Evolutionary conservation across 202 grass and related monocot species (phyloP), one percentile per base, ranked within the genome.

Genomic region (Zizania palustris): DNA sequence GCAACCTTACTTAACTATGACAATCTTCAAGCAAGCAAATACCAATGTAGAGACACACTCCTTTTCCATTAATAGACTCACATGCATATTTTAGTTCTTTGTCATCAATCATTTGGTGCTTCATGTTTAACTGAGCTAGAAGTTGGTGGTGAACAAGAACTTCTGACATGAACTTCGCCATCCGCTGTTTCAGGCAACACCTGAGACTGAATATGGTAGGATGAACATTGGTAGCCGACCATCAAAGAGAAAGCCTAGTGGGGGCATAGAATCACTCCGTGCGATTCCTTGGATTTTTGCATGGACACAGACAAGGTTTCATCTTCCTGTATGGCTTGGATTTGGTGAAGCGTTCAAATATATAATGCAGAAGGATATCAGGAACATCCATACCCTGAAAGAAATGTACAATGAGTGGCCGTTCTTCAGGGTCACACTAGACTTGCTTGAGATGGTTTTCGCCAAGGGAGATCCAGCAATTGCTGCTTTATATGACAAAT

Each of bases 211-310:
- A 88, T 99, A 99, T 72, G 96, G 96, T 69, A 94, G 92, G 80
- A 99, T 99, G 96, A 99, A 99, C 68, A 99, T 99, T 70, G 96
- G 96, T 11, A 99, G 96, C 81, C 89, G 96, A 21, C 96, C 92
- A 45, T 99, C 96, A 0, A 99, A 99, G 80, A 82, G 96, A 78
- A 99, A 96, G 75, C 96, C 96, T 57, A 99, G 96, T 74, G 92
- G 92, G 61, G 96, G 96, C 54, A 99, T 99, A 64, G 92, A 99
- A 80, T 92, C 92, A 0, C 92, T 99, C 48, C 96, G 96, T 73
- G 96, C 96, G 48, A 99, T 99, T 65, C 96, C 96, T 71, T 99
- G 96, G 96, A 99, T 99, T 57, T 99, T 99, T 88, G 96, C 96
- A 53, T 99, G 96, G 96, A 99, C 96, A 6, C 96, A 99, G 62